Base-by-base conservation (phyloP, 208 protist species). In the Porcisia hertigi region DNA sequence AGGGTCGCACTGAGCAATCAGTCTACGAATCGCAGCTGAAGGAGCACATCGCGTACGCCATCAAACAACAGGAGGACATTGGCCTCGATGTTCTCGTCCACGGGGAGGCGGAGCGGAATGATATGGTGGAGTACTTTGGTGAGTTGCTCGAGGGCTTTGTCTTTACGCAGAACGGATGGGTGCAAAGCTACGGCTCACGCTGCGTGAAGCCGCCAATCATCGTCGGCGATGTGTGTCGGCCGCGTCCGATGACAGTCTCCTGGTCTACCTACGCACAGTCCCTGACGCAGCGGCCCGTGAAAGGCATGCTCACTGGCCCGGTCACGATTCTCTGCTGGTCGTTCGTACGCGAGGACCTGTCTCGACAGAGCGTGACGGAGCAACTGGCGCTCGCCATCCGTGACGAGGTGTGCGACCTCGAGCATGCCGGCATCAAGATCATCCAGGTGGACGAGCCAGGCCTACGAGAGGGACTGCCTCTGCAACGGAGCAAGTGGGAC, bases 81-180 rank as follows among this genome's bases (percentile, higher is more conserved):
- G 95, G 80, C 60, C 74, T 98, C 9, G 95, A 98, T 82, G 86
- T 98, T 12, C 80, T 97, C 36, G 95, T 98, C 30, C 93, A 97
- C 75, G 95, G 95, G 59, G 95, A 98, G 81, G 86, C 88, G 49
- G 95, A 97, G 80, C 82, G 95, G 45, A 95, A 88, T 45, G 95
- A 98, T 83, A 98, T 98, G 95, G 94, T 98, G 30, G 91, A 98
- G 80, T 96, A 97, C 79, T 97, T 98, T 80, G 93, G 91, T 70
- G 88, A 97, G 78, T 70, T 90, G 53, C 80, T 98, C 52, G 79
- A 91, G 49, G 95, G 95, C 39, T 96, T 95, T 55, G 84, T 81
- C 36, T 96, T 97, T 74, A 97, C 93, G 11, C 16, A 65, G 34
- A 95, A 97, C 70, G 95, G 92, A 36, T 98, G 92, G 92, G 90